Evolutionary conservation across 148 eudicot species (phyloP), one percentile per base, ranked within the genome.

Genomic region (Polygonum maritimum): DNA sequence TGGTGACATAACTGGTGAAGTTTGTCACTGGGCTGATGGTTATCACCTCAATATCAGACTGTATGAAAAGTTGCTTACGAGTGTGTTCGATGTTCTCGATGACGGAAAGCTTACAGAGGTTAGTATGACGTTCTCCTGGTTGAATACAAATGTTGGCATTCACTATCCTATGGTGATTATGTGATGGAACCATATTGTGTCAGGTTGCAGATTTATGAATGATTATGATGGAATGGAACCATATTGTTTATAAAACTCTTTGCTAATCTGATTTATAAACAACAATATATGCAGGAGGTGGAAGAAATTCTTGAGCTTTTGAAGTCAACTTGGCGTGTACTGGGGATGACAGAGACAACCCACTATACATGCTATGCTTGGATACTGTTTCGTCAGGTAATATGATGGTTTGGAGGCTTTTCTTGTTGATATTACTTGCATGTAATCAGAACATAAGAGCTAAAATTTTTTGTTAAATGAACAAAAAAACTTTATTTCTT

Each of bases 11-110:
- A 96, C 99, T 54, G 99, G 99, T 84, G 98, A 96, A 91, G 86
- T 96, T 71, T 87, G 99, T 82, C 99, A 96, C 77, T 96, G 99
- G 99, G 98, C 99, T 80, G 99, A 96, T 86, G 99, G 99, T 69
- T 96, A 96, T 86, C 97, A 92, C 84, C 89, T 96, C 67, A 96
- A 96, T 81, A 94, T 96, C 81, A 88, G 90, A 79, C 84, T 96
- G 54, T 96, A 96, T 82, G 99, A 92, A 88, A 96, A 92, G 82
- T 82, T 96, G 82, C 94, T 96, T 48, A 90, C 87, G 48, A 92
- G 99, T 85, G 91, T 96, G 57, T 96, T 92, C 84, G 98, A 92
- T 83, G 89, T 93, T 81, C 83, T 96, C 67, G 99, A 96, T 79
- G 99, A 96, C 80, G 99, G 99, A 78, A 96, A 88, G 80, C 99